Conservation (phyloP, 1,284 basidiomycete genomes). For the Apiotrichum gracile region DNA sequence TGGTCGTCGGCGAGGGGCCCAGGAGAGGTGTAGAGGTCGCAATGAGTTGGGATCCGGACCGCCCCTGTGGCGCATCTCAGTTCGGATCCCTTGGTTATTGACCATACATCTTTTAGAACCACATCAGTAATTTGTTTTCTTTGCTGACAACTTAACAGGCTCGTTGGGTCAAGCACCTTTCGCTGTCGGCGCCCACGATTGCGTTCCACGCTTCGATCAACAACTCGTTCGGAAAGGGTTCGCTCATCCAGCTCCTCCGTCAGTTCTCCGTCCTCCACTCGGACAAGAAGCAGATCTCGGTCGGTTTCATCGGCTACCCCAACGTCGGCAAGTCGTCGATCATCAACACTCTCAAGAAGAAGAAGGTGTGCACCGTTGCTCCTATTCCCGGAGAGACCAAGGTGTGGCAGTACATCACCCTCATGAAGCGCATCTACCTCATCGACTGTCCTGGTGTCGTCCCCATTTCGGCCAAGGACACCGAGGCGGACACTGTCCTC, state of each 20-base stretch:
- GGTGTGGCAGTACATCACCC: constrained; percentile 99
- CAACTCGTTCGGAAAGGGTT: constrained; percentile 98
- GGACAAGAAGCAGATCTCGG: constrained; percentile 98
- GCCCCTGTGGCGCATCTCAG: constrained; percentile 20
- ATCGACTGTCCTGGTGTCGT: constrained; percentile 99
- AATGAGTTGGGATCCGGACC: constrained; percentile 49
- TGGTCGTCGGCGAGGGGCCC: constrained; percentile 42
- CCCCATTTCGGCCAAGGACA: constrained; percentile 82
- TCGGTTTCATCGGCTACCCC: constrained; percentile 96
- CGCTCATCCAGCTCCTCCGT: constrained; percentile 90
- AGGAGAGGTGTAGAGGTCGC: constrained; percentile 38
- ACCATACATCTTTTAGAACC: constrained; percentile 28
- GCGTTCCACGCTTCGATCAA: constrained; percentile 99
- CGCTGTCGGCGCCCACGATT: constrained; percentile 88
- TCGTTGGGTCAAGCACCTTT: constrained; percentile 93
- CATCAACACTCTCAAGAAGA: constrained; percentile 98
- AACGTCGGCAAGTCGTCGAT: constrained; percentile 97
- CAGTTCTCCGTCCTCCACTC: constrained; percentile 96
- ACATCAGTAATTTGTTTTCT: constrained; percentile 3
- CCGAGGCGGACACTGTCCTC: constrained; percentile 86
- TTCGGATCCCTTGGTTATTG: constrained; percentile 50
- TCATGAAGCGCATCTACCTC: constrained; percentile 93
- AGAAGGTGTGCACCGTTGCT: constrained; percentile 95
- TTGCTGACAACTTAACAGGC: constrained; percentile 58
- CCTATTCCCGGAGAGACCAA: constrained; percentile 98